Percentiles rank a stretch among this genome's conserved stretches.
phyloP scores from a whole-genome alignment of 1,284 basidiomycete genomes.

The Exobasidium cylindrosporum region DNA sequence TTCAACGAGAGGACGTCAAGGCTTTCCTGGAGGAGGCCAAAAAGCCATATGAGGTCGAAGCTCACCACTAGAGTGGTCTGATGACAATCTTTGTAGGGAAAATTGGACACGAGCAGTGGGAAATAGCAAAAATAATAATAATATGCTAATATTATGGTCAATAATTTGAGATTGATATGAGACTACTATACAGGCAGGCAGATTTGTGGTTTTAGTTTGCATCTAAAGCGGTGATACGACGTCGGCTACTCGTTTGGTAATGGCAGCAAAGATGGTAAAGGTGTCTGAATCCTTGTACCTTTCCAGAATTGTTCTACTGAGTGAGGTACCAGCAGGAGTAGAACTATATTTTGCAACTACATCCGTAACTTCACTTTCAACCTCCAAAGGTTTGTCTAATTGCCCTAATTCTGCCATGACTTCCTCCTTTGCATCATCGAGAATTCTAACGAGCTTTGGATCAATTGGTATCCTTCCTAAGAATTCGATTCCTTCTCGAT shows the following conservation, averaged over 20 bases:
- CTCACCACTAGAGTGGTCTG: too few species aligned
- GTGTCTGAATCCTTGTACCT: constrained; percentile 45
- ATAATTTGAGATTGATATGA: too few species aligned
- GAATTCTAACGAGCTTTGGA: constrained; percentile 78
- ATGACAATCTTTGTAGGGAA: too few species aligned
- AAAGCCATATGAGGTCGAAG: constrained; percentile 14
- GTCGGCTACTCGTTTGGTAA: constrained; percentile 6
- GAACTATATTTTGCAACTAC: not conserved
- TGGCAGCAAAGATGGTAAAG: constrained; percentile 43
- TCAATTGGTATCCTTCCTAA: constrained; percentile 91
- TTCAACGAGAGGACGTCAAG: constrained; percentile 6
- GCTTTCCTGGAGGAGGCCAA: constrained; percentile 20
- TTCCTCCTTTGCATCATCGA: constrained; percentile 68
- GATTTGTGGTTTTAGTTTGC: too few species aligned
- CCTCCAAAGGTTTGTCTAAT: not conserved
- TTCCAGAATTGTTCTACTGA: constrained; percentile 41
- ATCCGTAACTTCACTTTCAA: not conserved
- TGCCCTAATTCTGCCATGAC: constrained; percentile 15
- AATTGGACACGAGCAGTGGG: too few species aligned
- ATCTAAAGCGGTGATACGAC: not conserved
- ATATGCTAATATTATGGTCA: too few species aligned
- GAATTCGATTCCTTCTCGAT: constrained; percentile 70
- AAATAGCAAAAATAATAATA: too few species aligned
- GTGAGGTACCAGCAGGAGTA: constrained; percentile 31
- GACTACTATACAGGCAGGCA: too few species aligned